Evolutionary conservation across 192 early-diverging fungal species (phyloP).

Genomic region (Rhizophagus sp.): DNA sequence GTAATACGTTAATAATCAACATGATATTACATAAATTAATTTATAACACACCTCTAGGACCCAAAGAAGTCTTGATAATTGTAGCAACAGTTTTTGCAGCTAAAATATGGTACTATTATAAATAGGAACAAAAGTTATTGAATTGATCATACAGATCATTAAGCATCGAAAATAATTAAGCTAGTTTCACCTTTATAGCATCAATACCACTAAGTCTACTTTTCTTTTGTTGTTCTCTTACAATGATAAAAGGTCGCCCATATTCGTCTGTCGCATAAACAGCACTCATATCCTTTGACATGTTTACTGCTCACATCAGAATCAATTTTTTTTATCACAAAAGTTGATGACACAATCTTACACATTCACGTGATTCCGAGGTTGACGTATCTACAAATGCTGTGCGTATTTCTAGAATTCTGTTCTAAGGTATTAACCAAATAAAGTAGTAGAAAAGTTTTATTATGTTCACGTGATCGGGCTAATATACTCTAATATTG

Average conservation of each 20-base stretch:
- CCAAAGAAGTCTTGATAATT: constrained; percentile 98
- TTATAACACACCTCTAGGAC: constrained; percentile 79
- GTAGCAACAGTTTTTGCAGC: constrained; percentile 96
- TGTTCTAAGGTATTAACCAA: too few relatives aligned
- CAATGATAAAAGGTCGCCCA: constrained; percentile 97
- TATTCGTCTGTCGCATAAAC: constrained; percentile 97
- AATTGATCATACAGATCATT: not conserved
- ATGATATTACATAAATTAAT: not conserved
- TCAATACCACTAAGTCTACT: constrained; percentile 87
- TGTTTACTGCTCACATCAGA: too few relatives aligned
- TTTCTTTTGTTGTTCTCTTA: constrained; percentile 95
- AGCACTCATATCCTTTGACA: constrained; percentile 47
- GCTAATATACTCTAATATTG: too few relatives aligned
- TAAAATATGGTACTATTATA: constrained; percentile 89
- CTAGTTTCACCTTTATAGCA: constrained; percentile 84
- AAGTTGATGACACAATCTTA: too few relatives aligned
- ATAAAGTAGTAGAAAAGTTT: too few relatives aligned
- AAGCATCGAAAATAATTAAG: not conserved
- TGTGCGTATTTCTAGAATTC: too few relatives aligned
- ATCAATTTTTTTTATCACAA: too few relatives aligned
- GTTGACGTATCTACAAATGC: too few relatives aligned
- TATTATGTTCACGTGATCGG: too few relatives aligned
- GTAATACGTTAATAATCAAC: too few relatives aligned
- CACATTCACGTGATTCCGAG: too few relatives aligned
- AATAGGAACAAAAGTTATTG: not conserved